A percentile compares a stretch with the other conserved stretches of the same genome.
Evolutionary conservation across 2,329 filamentous ascomycete genomes (phyloP).

Genomic region (Hypoxylon sp.): DNA sequence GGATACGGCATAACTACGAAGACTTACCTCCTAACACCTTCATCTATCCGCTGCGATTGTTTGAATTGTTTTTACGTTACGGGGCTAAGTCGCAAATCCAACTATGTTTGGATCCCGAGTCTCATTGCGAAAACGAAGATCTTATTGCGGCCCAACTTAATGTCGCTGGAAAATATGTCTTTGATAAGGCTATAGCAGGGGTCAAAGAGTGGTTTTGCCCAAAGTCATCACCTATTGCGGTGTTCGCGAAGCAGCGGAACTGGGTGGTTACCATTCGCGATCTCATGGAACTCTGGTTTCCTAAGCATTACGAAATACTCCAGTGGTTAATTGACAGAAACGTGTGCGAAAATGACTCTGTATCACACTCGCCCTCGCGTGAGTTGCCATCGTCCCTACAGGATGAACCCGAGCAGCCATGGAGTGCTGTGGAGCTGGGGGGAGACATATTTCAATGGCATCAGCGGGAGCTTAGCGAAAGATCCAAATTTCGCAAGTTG

Average conservation of each 20-base stretch:
- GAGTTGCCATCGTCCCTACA: neutral
- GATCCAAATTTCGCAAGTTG: neutral
- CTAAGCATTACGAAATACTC: conserved; percentile 14
- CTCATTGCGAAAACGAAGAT: neutral
- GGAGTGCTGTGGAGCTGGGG: conserved; percentile 12
- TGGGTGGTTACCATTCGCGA: conserved; percentile 23
- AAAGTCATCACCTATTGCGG: conserved; percentile 9
- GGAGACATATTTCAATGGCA: conserved; percentile 13
- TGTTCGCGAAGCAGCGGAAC: conserved; percentile 13
- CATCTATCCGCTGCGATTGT: conserved; percentile 11
- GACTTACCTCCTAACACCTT: neutral
- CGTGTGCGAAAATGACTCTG: neutral
- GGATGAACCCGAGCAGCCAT: neutral
- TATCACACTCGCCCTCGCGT: neutral
- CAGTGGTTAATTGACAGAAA: conserved; percentile 18
- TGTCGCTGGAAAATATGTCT: neutral
- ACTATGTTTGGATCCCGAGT: conserved; percentile 7
- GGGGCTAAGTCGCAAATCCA: conserved; percentile 17
- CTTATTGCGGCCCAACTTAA: neutral
- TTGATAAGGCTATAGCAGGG: neutral
- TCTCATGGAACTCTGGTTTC: conserved; percentile 35
- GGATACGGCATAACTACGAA: neutral
- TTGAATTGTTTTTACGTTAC: conserved; percentile 24
- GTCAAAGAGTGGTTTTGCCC: neutral
- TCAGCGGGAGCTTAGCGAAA: neutral